Conservation (phyloP, 2,329 filamentous ascomycete genomes). For the Neonectria magnoliae region DNA sequence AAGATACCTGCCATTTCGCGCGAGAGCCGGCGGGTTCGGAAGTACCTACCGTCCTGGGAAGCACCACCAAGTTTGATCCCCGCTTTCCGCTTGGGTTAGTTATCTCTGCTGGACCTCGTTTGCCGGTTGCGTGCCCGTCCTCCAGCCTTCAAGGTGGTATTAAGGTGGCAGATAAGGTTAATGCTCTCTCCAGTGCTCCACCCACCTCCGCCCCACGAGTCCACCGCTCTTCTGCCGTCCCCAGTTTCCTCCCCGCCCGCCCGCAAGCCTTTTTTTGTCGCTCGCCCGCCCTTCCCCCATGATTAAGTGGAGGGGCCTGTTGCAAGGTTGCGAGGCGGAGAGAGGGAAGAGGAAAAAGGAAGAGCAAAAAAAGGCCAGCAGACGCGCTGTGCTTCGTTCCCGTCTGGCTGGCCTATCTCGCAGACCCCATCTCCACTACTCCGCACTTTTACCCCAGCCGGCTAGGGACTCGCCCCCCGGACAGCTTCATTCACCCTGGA, state of each 20-base stretch:
- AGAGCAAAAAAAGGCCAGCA: neutral
- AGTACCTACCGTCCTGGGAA: neutral
- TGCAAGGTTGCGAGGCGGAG: too few species aligned
- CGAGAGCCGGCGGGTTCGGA: neutral
- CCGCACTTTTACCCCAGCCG: conserved; percentile 36
- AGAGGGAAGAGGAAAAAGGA: too few species aligned
- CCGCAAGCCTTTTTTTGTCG: conserved; percentile 6
- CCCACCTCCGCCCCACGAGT: neutral
- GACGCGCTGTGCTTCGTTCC: neutral
- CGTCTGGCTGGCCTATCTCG: conserved; percentile 10
- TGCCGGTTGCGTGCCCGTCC: neutral
- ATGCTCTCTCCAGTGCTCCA: conserved; percentile 16
- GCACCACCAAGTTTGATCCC: too few species aligned
- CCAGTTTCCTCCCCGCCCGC: neutral
- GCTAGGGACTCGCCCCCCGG: neutral
- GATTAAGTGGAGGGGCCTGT: neutral
- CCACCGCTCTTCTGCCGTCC: neutral
- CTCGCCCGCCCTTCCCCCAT: neutral
- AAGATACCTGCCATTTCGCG: neutral
- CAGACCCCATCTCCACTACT: conserved; percentile 36
- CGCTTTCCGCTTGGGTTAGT: too few species aligned
- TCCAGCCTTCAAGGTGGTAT: conserved; percentile 7
- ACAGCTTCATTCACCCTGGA: neutral
- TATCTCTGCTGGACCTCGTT: neutral
- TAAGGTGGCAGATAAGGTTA: conserved; percentile 30